Base-by-base conservation (phyloP, 1,284 basidiomycete species). In the Phellinidium pouzarii region DNA sequence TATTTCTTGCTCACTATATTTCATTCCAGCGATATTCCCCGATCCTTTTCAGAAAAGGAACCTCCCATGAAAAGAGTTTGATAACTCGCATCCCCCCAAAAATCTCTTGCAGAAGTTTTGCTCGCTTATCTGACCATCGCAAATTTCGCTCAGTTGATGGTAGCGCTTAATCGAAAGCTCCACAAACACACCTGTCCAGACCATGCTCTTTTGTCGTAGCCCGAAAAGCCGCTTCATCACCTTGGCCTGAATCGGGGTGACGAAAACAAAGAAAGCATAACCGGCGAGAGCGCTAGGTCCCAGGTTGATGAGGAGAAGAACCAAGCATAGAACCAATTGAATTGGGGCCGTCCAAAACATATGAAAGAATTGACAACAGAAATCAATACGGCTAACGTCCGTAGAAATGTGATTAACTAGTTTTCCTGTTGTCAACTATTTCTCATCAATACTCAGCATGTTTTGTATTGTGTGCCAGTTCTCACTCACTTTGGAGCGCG, bases 351-450 rank as follows among this genome's bases (percentile, higher is more conserved):
- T 75, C 80, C 90, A 91, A 17, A 79, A 71, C 74, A 91, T 80
- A 58, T 87, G 84, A 64, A 91, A 89, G 72, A 86, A 94, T 3
- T 87, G 87, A 45, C 81, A 79, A 58, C 85, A 88, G 64, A 94
- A 97, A 65, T 96, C 93, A 64, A 97, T 91, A 34, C 94, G 79
- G 14, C 84, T 87, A 27, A 92, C 83, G 66, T 97, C 94, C 0
- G 93, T 94, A 3, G 90, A 93, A 59, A 97, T 94, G 68, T 94
- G 91, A 63, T 93, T 95, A 14, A 54, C 48, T 14, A 54, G 22
- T 17, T 50, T 50, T 26, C 48, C 48, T 7, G 44, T 34, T 34
- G 31, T 34, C 31, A 34, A 34, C 31, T 34, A 34, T 11, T 11
- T 34, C 31, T 11, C 2, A n/a, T n/a, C n/a, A n/a, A 11, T 34